A percentile compares a stretch with the other conserved stretches of the same genome.
Conservation (phyloP, 2,329 filamentous ascomycete genomes). For the Byssochlamys sp. region DNA sequence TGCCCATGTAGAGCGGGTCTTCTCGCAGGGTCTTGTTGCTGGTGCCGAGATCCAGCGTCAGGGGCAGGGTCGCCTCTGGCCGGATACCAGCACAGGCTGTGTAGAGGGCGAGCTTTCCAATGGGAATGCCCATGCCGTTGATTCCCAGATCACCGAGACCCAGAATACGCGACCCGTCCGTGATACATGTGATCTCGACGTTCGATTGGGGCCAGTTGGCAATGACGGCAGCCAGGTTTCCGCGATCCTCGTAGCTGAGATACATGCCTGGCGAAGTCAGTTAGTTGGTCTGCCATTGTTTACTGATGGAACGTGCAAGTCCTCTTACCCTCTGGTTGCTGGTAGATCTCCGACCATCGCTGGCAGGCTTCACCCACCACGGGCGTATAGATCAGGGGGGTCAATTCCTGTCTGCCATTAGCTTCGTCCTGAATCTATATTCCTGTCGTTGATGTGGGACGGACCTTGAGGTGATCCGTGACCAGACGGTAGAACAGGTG, state of each 20-base stretch:
- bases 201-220: slow-evolving; percentile 83
- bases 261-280: slow-evolving; percentile 55
- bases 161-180: slow-evolving; percentile 83
- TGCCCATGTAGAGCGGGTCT: slow-evolving; percentile 85
- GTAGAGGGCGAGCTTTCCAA: slow-evolving; percentile 92
- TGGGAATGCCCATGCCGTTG: slow-evolving; percentile 95
- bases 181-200: slow-evolving; percentile 93
- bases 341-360: slow-evolving; percentile 92
- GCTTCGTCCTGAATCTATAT: slow-evolving; percentile 1
- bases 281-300: background rate
- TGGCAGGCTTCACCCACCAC: slow-evolving; percentile 84
- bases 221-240: slow-evolving; percentile 78
- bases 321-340: slow-evolving; percentile 67
- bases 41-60: slow-evolving; percentile 56
- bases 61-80: slow-evolving; percentile 57
- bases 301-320: background rate
- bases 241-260: slow-evolving; percentile 88
- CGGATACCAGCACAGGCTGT: slow-evolving; percentile 90
- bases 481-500: slow-evolving; percentile 45
- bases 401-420: slow-evolving; percentile 31
- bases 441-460: slow-evolving; percentile 2
- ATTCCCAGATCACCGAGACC: slow-evolving; percentile 91
- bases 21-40: slow-evolving; percentile 56
- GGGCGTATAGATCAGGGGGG: slow-evolving; percentile 43
- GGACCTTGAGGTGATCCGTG: slow-evolving; percentile 38